A percentile compares a stretch with the other conserved stretches of the same genome.
Conservation (phyloP, 2,329 filamentous ascomycete genomes). For the Diaporthe sp. region DNA sequence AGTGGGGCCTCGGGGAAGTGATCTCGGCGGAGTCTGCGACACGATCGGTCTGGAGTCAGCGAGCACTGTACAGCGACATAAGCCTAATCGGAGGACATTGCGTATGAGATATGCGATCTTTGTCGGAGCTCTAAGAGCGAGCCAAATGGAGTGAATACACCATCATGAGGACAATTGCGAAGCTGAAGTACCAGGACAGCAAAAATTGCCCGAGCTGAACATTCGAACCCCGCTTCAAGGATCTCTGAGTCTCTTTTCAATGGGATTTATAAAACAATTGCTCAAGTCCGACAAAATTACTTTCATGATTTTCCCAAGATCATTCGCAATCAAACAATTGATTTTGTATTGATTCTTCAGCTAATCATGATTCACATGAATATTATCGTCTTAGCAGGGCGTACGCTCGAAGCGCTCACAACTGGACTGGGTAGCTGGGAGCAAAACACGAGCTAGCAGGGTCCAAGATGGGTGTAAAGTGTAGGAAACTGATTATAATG, state of each 20-base stretch:
- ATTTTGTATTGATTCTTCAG: no score
- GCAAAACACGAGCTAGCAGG: not conserved
- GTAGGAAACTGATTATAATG: not conserved
- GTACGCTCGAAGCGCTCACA: not conserved
- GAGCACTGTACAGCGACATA: not conserved
- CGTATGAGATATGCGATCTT: not conserved
- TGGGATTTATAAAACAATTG: no score
- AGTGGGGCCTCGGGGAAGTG: not conserved
- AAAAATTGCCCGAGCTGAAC: not conserved
- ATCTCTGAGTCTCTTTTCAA: not conserved
- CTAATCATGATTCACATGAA: not conserved
- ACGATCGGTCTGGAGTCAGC: not conserved
- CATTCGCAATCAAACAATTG: not conserved
- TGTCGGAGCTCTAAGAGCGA: not conserved
- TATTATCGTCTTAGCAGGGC: no score
- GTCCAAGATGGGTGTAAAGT: not conserved
- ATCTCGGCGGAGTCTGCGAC: not conserved
- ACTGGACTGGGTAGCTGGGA: not conserved
- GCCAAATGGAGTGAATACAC: accelerated
- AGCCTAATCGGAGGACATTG: not conserved
- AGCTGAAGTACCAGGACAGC: not conserved
- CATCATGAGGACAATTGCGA: not conserved
- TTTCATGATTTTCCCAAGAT: not conserved
- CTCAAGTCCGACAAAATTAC: not conserved
- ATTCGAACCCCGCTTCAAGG: not conserved